phyloP scores from a whole-genome alignment of 805 yeast genomes.

The Saturnispora besseyi region DNA sequence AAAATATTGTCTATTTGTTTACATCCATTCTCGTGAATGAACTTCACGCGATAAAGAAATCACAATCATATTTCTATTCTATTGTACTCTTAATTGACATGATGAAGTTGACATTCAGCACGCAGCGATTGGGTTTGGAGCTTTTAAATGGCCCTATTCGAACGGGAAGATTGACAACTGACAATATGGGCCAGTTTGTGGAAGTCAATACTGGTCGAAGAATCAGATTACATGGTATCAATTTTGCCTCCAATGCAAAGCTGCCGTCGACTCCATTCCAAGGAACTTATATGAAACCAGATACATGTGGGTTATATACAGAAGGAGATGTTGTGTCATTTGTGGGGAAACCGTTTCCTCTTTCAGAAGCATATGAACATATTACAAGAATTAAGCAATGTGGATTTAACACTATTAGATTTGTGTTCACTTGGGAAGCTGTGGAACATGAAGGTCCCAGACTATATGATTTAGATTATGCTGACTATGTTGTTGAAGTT shows the following conservation, averaged over 20 bases:
- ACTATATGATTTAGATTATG: constrained; percentile 64
- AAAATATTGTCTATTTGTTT: too few relatives aligned
- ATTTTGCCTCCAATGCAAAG: constrained; percentile 68
- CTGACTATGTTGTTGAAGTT: constrained; percentile 58
- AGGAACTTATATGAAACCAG: constrained; percentile 31
- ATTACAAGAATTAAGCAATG: constrained; percentile 60
- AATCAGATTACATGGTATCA: constrained; percentile 69
- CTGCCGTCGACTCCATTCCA: constrained; percentile 51
- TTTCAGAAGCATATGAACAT: constrained; percentile 64
- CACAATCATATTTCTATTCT: neutral
- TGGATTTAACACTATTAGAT: constrained; percentile 77
- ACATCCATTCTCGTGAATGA: too few relatives aligned
- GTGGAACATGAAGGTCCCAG: constrained; percentile 86
- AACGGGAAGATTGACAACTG: constrained; percentile 25
- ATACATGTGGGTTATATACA: constrained; percentile 44
- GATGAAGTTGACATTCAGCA: neutral
- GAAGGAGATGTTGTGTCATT: constrained; percentile 71
- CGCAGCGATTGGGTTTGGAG: neutral
- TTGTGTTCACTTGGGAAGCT: constrained; percentile 85
- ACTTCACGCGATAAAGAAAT: neutral
- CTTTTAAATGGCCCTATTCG: constrained; percentile 2
- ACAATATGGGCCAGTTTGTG: constrained; percentile 48
- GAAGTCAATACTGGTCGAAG: constrained; percentile 44
- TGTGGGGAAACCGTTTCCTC: constrained; percentile 72
- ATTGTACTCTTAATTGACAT: neutral